These are phyloP conservation scores for Maudiozyma humilis DNA, from an alignment of 1,139 yeast species.

Conservation along the genomic window DNA sequence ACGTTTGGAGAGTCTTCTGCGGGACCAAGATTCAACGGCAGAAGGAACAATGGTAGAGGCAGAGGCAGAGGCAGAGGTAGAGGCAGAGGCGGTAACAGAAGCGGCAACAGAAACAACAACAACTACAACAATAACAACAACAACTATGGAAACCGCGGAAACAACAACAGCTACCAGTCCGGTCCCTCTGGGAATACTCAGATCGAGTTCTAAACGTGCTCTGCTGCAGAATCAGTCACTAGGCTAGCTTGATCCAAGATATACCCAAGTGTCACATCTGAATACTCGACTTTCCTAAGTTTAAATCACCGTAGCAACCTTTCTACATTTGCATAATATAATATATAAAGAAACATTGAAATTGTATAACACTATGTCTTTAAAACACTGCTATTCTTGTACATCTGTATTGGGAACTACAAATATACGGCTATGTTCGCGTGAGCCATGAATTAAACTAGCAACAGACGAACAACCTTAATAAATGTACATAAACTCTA, in stretches of 20 bases:
- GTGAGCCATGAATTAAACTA: too few relatives aligned
- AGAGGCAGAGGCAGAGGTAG: constrained; percentile 27
- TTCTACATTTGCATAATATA: not conserved
- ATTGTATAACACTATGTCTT: too few relatives aligned
- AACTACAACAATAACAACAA: constrained; percentile 8
- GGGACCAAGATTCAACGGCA: constrained; percentile 29
- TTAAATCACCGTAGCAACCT: not conserved
- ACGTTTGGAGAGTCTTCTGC: constrained; percentile 52
- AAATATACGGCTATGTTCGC: too few relatives aligned
- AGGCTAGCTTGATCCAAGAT: too few relatives aligned
- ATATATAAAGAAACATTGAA: not conserved
- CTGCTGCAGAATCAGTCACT: too few relatives aligned
- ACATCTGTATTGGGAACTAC: too few relatives aligned
- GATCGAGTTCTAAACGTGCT: constrained; percentile 13
- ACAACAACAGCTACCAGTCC: constrained; percentile 2
- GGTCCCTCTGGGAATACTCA: not conserved
- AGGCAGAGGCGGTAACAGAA: constrained; percentile 21
- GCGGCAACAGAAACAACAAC: constrained; percentile 13
- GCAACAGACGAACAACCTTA: too few relatives aligned
- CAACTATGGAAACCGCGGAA: constrained; percentile 3
- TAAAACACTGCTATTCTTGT: too few relatives aligned
- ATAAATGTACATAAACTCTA: too few relatives aligned
- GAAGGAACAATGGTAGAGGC: constrained; percentile 22
- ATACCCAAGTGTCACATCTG: too few relatives aligned
- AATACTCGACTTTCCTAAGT: too few relatives aligned